These are phyloP conservation scores for Trichoderma erinaceum DNA, from an alignment of 495 filamentous ascomycete species.

Conservation along the genomic window DNA sequence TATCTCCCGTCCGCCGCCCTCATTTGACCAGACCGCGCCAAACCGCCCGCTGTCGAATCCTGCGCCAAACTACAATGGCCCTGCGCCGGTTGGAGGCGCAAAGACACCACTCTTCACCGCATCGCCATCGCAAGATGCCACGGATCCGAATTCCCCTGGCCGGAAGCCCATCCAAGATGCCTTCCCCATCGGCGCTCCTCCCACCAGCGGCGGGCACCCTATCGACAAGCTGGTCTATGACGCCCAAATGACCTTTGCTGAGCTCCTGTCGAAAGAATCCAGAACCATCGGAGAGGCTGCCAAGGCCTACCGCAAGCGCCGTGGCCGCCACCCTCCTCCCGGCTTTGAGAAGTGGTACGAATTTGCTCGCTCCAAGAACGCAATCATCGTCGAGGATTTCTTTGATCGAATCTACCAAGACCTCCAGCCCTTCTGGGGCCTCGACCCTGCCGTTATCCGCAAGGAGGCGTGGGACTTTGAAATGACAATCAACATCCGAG, in stretches of 20 bases:
- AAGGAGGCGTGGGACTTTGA: constrained; percentile 47
- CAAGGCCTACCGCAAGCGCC: constrained; percentile 51
- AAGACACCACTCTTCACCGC: neutral
- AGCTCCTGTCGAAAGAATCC: constrained; percentile 35
- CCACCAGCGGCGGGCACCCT: constrained; percentile 30
- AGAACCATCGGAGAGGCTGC: constrained; percentile 53
- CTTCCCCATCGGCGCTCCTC: neutral
- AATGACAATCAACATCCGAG: constrained; percentile 53
- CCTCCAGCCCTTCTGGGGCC: constrained; percentile 63
- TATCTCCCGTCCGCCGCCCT: neutral
- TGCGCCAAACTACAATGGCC: neutral
- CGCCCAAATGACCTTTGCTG: constrained; percentile 37
- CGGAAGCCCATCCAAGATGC: neutral
- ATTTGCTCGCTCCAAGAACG: constrained; percentile 54
- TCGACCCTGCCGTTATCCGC: constrained; percentile 51
- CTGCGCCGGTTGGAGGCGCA: neutral
- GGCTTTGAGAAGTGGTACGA: constrained; percentile 65
- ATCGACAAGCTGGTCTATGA: constrained; percentile 41
- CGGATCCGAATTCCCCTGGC: neutral
- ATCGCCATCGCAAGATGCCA: neutral
- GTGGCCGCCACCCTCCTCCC: constrained; percentile 67
- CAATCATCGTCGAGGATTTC: constrained; percentile 61
- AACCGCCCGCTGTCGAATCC: neutral
- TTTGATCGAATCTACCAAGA: constrained; percentile 69
- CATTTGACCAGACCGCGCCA: neutral